A percentile compares a stretch with the other conserved stretches of the same genome.
These are phyloP conservation scores for Myochromella boudieri DNA, from an alignment of 768 basidiomycete genomes.

Conservation along the genomic window DNA sequence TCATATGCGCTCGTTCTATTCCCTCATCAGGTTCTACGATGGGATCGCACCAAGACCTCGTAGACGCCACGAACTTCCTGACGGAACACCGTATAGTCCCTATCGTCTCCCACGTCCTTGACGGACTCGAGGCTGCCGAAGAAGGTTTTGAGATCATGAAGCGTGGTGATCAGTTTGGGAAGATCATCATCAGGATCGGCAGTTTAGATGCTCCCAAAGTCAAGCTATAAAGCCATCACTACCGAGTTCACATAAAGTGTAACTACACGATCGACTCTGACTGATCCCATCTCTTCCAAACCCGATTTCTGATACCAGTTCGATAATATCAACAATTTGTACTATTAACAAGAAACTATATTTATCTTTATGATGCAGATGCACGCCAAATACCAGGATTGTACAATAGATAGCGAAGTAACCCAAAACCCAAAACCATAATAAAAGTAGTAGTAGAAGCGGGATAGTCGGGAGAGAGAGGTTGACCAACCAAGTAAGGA, in stretches of 20 bases:
- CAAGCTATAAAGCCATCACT: constrained; percentile 15
- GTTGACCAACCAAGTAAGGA: too few species aligned
- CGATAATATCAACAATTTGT: too few species aligned
- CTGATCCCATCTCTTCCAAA: too few species aligned
- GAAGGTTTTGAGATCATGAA: constrained; percentile 71
- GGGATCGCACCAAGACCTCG: constrained; percentile 77
- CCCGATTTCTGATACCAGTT: too few species aligned
- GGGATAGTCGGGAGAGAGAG: not conserved
- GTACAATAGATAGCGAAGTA: not conserved
- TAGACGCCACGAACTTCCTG: constrained; percentile 71
- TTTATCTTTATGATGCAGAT: constrained; percentile 5
- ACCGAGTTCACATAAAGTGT: too few species aligned
- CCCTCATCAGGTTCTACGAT: constrained; percentile 67
- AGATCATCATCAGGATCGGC: constrained; percentile 60
- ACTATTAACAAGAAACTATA: constrained; percentile 9
- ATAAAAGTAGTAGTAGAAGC: not conserved
- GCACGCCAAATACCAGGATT: not conserved
- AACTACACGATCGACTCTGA: too few species aligned
- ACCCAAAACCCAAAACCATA: not conserved
- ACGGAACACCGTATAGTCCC: constrained; percentile 66
- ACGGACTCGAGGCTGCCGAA: constrained; percentile 62
- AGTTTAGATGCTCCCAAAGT: not conserved
- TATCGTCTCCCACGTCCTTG: constrained; percentile 66
- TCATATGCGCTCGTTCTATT: not conserved
- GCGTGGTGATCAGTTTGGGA: constrained; percentile 72